Conservation (phyloP, 2,329 filamentous ascomycete genomes). For the Emergomyces pasteurianus region DNA sequence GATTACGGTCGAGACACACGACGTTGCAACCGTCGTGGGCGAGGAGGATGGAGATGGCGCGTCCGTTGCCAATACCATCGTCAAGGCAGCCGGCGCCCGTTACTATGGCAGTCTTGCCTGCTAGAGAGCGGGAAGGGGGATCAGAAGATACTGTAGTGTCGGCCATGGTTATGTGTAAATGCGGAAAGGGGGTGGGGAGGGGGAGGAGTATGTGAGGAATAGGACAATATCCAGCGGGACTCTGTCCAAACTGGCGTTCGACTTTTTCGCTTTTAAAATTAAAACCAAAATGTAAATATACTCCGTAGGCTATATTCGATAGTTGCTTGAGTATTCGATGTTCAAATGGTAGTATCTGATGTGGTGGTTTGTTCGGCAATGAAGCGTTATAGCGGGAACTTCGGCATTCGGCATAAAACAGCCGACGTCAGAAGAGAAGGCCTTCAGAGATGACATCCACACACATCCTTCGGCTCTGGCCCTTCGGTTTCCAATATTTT, state of each 20-base stretch:
- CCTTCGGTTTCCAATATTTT: no score
- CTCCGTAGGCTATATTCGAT: neutral
- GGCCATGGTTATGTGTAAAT: neutral
- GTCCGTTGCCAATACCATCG: constrained; percentile 50
- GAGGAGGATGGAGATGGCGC: constrained; percentile 46
- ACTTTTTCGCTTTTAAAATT: neutral
- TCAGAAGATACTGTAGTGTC: constrained; percentile 8
- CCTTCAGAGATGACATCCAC: no score
- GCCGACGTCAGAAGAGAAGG: neutral
- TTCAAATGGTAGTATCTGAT: neutral
- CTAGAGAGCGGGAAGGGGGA: constrained; percentile 14
- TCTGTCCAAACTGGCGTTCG: neutral
- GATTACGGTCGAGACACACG: constrained; percentile 45
- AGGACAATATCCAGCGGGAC: neutral
- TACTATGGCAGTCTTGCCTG: constrained; percentile 33
- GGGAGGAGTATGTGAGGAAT: neutral
- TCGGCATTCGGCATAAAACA: neutral
- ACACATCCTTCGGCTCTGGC: no score
- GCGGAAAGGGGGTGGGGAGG: neutral
- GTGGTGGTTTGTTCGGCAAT: neutral
- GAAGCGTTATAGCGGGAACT: neutral
- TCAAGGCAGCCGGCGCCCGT: constrained; percentile 47
- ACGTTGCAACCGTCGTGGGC: constrained; percentile 48
- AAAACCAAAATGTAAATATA: no score
- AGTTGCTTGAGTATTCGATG: neutral